Base-by-base conservation (phyloP, 768 basidiomycete genomes). In the Termitomyces sp. region DNA sequence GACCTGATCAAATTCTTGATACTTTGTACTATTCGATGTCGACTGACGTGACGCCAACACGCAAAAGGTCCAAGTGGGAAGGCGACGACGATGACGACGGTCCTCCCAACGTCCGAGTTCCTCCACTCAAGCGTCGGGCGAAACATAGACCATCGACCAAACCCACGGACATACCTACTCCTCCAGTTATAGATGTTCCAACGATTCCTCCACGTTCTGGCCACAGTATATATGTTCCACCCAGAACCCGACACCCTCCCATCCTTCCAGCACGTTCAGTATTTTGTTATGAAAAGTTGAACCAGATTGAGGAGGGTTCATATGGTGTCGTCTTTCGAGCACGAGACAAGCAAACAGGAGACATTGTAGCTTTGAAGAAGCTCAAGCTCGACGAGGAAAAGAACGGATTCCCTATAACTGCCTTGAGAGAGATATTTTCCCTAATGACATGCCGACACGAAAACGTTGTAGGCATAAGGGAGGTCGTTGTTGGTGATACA, bases 241-340 rank as follows among this genome's bases (percentile, higher is more conserved):
- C 82, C 42, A 81, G 94, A 55, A 86, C 82, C 4, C 73, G 75
- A 1, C 91, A 98, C 70, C 95, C 95, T 33, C 77, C 86, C 1
- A 84, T 98, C 24, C 74, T 81, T 42, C 86, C 95, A 1, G 95
- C 96, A 27, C 89, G 96, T 24, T 95, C 94, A 5, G 96, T 98
- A 1, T 96, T 94, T 73, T 86, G 82, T 65, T 98, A 98, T 70
- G 95, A 98, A 65, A 80, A 91, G 44, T 78, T 99, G 56, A 99
- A 99, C 71, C 93, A 97, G 66, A 99, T 99, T 66, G 97, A 98
- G 73, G 97, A 99, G 74, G 97, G 97, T 5, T 94, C 93, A 0
- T 99, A 99, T 65, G 97, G 97, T 18, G 87, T 98, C 41, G 97
- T 99, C 16, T 98, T 93, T 63, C 87, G 97, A n/a, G 97, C 97